phyloP scores from a whole-genome alignment of 2,329 filamentous ascomycete genomes.

The Zopfia rhizophila region DNA sequence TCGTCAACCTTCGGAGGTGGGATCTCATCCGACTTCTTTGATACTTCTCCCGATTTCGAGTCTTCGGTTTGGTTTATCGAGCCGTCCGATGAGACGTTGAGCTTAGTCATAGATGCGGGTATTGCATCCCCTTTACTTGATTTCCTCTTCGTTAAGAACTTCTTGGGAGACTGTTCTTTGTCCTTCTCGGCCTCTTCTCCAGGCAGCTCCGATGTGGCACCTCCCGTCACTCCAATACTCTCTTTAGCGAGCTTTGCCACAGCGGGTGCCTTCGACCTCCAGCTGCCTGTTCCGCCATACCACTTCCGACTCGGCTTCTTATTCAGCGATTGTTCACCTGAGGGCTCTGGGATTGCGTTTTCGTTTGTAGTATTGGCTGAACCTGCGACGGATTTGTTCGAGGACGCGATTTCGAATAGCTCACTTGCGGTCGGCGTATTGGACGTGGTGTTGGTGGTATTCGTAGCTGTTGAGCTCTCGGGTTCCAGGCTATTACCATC shows the following conservation, averaged over 20 bases:
- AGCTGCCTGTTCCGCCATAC: constrained; percentile 56
- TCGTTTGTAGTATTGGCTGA: constrained; percentile 21
- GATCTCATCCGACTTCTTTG: constrained; percentile 18
- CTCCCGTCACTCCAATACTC: constrained; percentile 57
- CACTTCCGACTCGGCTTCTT: constrained; percentile 49
- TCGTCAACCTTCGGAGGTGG: constrained; percentile 34
- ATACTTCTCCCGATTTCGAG: constrained; percentile 25
- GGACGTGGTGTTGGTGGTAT: constrained; percentile 19
- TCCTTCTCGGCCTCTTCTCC: constrained; percentile 40
- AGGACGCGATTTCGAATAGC: constrained; percentile 24
- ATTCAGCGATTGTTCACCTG: constrained; percentile 30
- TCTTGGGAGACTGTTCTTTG: constrained; percentile 42
- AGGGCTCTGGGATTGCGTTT: constrained; percentile 25
- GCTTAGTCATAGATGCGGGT: constrained; percentile 57
- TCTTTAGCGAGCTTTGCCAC: constrained; percentile 59
- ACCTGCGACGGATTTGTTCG: constrained; percentile 24
- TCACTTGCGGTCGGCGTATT: constrained; percentile 28
- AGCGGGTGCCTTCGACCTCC: constrained; percentile 58
- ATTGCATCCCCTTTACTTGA: constrained; percentile 58
- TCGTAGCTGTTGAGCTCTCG: constrained; percentile 23
- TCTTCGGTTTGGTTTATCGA: constrained; percentile 41
- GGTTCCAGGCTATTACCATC: constrained; percentile 22
- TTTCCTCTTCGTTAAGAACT: constrained; percentile 55
- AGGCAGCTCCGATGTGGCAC: constrained; percentile 54
- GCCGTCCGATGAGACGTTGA: constrained; percentile 56